phyloP scores from a whole-genome alignment of 2,329 filamentous ascomycete genomes.

The Chaetomium sp. region DNA sequence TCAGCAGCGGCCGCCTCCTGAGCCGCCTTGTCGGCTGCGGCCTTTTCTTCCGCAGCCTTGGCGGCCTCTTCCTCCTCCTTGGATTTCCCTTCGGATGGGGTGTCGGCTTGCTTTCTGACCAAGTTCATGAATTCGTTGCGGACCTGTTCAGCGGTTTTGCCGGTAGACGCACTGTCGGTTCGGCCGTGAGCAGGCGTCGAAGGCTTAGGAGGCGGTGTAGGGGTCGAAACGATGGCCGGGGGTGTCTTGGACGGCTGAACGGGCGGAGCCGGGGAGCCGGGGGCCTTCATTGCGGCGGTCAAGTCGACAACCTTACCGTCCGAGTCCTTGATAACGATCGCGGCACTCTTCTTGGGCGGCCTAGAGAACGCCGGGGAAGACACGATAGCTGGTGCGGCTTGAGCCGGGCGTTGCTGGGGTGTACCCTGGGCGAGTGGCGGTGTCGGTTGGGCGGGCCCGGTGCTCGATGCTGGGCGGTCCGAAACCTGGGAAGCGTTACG shows the following conservation, averaged over 20 bases:
- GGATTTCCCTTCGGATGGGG: conserved; percentile 29
- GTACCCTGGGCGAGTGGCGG: conserved; percentile 62
- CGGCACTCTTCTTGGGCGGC: conserved; percentile 67
- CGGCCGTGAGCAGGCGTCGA: conserved; percentile 69
- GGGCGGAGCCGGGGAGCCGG: conserved; percentile 58
- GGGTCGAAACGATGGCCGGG: conserved; percentile 71
- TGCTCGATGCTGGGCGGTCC: conserved; percentile 66
- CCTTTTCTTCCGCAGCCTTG: conserved; percentile 37
- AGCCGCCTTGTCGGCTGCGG: conserved; percentile 39
- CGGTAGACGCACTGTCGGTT: conserved; percentile 66
- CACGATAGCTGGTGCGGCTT: conserved; percentile 49
- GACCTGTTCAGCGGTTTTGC: conserved; percentile 79
- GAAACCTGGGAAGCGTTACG: conserved; percentile 80
- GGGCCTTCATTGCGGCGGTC: conserved; percentile 60
- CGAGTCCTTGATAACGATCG: conserved; percentile 82
- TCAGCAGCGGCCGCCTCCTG: conserved; percentile 42
- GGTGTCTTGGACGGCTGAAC: conserved; percentile 64
- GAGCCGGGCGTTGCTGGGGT: conserved; percentile 64
- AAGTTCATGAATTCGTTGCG: conserved; percentile 80
- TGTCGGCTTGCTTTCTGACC: conserved; percentile 62
- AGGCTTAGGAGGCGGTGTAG: conserved; percentile 78
- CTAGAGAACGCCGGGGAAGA: conserved; percentile 51
- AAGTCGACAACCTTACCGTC: conserved; percentile 75
- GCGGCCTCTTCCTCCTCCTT: conserved; percentile 28
- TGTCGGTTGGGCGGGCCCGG: conserved; percentile 62